Evolutionary conservation across 2,329 filamentous ascomycete species (phyloP).

Genomic region (Ceratocystis huliohia): DNA sequence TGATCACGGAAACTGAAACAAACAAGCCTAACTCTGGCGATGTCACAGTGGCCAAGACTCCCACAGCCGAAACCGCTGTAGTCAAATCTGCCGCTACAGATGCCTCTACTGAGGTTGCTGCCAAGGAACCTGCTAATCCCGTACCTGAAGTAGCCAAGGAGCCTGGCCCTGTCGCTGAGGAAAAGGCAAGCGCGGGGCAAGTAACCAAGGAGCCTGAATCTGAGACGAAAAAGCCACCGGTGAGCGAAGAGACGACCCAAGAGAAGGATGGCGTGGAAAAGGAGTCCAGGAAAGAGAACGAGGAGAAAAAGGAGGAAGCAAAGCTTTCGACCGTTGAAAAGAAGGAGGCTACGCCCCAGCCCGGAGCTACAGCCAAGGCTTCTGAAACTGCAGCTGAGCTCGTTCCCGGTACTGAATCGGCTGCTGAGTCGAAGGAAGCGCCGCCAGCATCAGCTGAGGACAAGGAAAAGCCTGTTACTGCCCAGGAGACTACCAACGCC

Average conservation of each 20-base stretch:
- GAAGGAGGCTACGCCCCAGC: conserved; percentile 11
- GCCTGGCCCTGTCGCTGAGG: not conserved
- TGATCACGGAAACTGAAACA: conserved; percentile 1
- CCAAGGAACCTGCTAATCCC: not conserved
- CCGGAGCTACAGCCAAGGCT: not conserved
- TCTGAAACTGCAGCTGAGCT: not conserved
- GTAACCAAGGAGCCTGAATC: conserved; percentile 18
- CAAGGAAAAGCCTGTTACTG: not conserved
- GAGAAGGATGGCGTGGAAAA: conserved; percentile 25
- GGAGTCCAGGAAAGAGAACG: conserved; percentile 18
- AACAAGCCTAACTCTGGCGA: not conserved
- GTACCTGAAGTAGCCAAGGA: not conserved
- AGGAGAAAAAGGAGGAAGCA: not conserved
- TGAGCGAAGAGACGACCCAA: conserved; percentile 21
- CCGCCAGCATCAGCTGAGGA: not conserved
- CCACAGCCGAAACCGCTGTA: not conserved
- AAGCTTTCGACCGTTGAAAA: conserved; percentile 20
- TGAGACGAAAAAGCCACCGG: conserved; percentile 22
- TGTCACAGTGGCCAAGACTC: not conserved
- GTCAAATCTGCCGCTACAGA: not conserved
- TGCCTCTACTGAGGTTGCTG: not conserved
- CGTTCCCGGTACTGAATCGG: not conserved
- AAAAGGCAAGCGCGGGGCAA: not conserved
- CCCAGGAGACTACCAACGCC: not conserved
- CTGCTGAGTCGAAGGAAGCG: not conserved